A percentile compares a stretch with the other conserved stretches of the same genome.
Conservation (phyloP, 805 yeast species). For the Pichia californica region DNA sequence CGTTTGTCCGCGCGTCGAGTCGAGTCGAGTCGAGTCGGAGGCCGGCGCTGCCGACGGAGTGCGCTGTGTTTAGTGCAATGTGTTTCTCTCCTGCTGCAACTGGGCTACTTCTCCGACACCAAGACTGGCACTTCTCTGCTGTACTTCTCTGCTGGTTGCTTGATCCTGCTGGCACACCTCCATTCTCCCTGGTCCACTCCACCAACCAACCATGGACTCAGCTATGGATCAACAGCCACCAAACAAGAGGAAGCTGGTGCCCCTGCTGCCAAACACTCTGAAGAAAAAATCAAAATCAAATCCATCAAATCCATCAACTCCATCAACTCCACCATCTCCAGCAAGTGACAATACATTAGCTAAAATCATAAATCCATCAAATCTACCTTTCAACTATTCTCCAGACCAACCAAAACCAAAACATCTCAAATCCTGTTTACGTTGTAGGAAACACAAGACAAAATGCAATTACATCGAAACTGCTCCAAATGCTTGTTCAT, state of each 20-base stretch:
- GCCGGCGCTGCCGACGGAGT: too few species aligned
- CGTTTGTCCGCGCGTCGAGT: too few species aligned
- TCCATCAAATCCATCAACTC: not conserved
- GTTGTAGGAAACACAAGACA: conserved; percentile 62
- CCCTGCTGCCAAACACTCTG: conserved; percentile 23
- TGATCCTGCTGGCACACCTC: not conserved
- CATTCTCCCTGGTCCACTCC: too few species aligned
- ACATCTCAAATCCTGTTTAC: conserved; percentile 50
- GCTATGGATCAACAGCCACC: not conserved
- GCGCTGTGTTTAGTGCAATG: too few species aligned
- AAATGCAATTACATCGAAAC: conserved; percentile 52
- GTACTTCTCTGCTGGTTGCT: not conserved
- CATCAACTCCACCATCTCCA: not conserved
- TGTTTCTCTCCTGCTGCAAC: too few species aligned
- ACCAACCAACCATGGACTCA: too few species aligned
- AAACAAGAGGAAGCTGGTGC: conserved; percentile 23
- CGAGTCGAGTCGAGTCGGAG: too few species aligned
- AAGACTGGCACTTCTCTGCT: not conserved
- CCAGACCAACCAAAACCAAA: conserved; percentile 36
- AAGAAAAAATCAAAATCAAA: too few species aligned
- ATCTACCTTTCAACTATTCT: not conserved
- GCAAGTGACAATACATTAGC: not conserved
- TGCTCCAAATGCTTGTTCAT: conserved; percentile 50
- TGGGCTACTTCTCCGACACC: too few species aligned
- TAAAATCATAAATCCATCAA: conserved; percentile 2